Conservation (phyloP, 345 rosid genomes). For the Alliaria petiolata region DNA sequence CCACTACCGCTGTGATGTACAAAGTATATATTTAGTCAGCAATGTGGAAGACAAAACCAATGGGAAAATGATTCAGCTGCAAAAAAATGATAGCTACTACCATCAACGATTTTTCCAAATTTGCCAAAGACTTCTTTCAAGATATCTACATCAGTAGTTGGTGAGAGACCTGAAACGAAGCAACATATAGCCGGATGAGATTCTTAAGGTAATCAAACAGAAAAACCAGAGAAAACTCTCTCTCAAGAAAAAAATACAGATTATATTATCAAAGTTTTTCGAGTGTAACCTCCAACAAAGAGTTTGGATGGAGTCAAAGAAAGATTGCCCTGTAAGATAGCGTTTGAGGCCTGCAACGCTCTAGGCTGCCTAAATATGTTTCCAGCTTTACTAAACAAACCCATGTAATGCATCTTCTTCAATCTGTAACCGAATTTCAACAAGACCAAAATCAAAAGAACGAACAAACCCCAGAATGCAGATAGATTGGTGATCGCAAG, state of each 20-base stretch:
- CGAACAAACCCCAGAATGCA: neutral
- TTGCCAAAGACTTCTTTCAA: conserved; percentile 30
- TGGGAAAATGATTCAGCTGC: neutral
- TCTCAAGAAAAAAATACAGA: neutral
- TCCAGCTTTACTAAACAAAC: conserved; percentile 33
- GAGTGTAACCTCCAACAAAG: conserved; percentile 28
- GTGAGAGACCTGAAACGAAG: conserved; percentile 20
- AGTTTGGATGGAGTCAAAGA: conserved; percentile 34
- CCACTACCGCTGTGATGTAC: conserved; percentile 24
- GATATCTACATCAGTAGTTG: conserved; percentile 15
- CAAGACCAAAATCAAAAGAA: neutral
- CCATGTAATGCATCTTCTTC: conserved; percentile 35
- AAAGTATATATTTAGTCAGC: neutral
- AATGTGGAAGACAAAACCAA: neutral
- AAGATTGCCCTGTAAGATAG: conserved; percentile 33
- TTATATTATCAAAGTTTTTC: neutral
- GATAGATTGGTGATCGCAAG: neutral
- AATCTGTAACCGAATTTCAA: conserved; percentile 10
- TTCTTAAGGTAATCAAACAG: neutral
- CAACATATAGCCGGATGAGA: neutral
- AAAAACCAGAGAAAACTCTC: neutral
- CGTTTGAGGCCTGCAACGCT: conserved; percentile 23
- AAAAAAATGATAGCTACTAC: conserved; percentile 12
- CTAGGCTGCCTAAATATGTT: conserved; percentile 36
- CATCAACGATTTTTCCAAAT: conserved; percentile 33